Conservation (phyloP, 1,284 basidiomycete species). For the Melampsora larici-populina region DNA sequence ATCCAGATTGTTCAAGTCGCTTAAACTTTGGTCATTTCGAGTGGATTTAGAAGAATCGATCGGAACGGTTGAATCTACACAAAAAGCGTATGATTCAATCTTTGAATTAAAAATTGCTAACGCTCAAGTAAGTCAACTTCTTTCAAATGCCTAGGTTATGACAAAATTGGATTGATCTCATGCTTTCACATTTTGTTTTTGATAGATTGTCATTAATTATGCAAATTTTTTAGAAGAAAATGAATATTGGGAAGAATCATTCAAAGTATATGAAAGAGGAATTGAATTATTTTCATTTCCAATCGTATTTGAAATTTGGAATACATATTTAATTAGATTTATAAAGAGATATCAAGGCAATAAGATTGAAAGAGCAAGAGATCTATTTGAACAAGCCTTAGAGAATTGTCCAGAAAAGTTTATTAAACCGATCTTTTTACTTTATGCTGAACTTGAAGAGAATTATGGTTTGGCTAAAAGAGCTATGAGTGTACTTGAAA, state of each 20-base stretch:
- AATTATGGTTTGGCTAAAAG: slow-evolving; percentile 91
- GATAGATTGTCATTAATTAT: slow-evolving; percentile 84
- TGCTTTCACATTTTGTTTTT: neutral
- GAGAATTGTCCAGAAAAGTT: slow-evolving; percentile 93
- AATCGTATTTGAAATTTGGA: slow-evolving; percentile 98
- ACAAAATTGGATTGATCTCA: slow-evolving; percentile 5
- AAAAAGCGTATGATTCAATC: slow-evolving; percentile 93
- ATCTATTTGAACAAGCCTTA: slow-evolving; percentile 95
- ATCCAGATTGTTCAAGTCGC: slow-evolving; percentile 87
- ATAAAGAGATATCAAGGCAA: slow-evolving; percentile 90
- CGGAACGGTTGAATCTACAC: slow-evolving; percentile 85
- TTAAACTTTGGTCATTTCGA: slow-evolving; percentile 99
- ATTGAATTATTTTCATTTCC: slow-evolving; percentile 98
- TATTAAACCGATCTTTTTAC: slow-evolving; percentile 88
- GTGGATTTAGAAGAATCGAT: slow-evolving; percentile 96
- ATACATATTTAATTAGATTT: slow-evolving; percentile 96
- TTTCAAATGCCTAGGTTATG: neutral
- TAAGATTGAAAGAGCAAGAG: slow-evolving; percentile 89
- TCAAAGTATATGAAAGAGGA: slow-evolving; percentile 98
- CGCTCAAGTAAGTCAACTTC: slow-evolving; percentile 62
- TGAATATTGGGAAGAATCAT: slow-evolving; percentile 96
- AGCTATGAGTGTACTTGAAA: slow-evolving; percentile 92
- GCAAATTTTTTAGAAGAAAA: slow-evolving; percentile 96
- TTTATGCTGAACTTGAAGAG: slow-evolving; percentile 93
- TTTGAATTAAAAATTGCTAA: slow-evolving; percentile 98